These are phyloP conservation scores for Wickerhamiella australiensis DNA, from an alignment of 805 yeast species.

Conservation along the genomic window DNA sequence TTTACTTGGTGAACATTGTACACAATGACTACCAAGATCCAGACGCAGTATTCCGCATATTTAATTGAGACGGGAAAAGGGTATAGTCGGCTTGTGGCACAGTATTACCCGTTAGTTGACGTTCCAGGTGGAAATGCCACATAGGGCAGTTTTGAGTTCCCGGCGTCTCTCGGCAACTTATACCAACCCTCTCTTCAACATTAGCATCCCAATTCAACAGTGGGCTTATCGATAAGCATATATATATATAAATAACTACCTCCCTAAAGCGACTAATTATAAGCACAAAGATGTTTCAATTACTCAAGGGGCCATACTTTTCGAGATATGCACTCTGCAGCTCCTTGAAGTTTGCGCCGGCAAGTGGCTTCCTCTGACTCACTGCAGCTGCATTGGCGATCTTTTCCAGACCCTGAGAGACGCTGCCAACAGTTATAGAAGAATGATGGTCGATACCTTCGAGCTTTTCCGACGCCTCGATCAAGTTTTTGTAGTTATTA, in stretches of 20 bases:
- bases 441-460: slow-evolving; percentile 16
- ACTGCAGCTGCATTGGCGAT: slow-evolving; percentile 3
- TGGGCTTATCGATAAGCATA: slow-evolving; percentile 12
- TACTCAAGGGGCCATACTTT: neutral
- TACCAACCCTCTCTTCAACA: slow-evolving; percentile 11
- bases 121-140: no score
- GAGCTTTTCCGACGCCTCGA: slow-evolving; percentile 28
- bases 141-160: no score
- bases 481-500: slow-evolving; percentile 30
- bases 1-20: slow-evolving; percentile 73
- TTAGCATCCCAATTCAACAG: slow-evolving; percentile 16
- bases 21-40: slow-evolving; percentile 57
- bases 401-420: neutral
- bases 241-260: neutral
- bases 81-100: neutral
- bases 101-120: neutral
- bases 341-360: neutral
- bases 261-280: no score
- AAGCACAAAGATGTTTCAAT: neutral
- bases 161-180: no score
- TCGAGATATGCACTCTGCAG: neutral
- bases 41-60: slow-evolving; percentile 25
- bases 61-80: slow-evolving; percentile 14
- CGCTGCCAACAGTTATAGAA: neutral
- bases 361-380: neutral